Conservation (phyloP, 176 grass and related monocot species). For the Oryza longistaminata region DNA sequence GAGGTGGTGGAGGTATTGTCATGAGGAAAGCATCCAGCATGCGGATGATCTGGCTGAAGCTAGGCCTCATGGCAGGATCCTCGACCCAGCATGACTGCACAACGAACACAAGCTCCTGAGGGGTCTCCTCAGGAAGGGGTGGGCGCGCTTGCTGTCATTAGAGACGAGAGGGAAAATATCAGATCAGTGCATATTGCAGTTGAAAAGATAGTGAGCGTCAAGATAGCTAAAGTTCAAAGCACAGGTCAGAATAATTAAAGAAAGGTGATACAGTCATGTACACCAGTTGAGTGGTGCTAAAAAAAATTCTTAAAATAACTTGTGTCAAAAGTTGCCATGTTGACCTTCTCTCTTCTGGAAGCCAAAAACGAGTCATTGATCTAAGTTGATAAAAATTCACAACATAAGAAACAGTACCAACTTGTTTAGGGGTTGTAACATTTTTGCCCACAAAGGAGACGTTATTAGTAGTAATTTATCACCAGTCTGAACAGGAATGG, state of each 20-base stretch:
- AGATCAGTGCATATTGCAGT: conserved; percentile 10
- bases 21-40: conserved; percentile 87
- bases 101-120: conserved; percentile 76
- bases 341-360: conserved; percentile 2
- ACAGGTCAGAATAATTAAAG: neutral
- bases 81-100: conserved; percentile 95
- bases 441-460: conserved; percentile 19
- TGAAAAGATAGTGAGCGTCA: neutral
- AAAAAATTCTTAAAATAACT: neutral
- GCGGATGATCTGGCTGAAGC: conserved; percentile 92
- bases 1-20: conserved; percentile 46
- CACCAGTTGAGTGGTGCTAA: neutral
- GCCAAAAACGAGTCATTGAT: conserved; percentile 17
- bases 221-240: neutral
- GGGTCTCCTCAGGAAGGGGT: conserved; percentile 65
- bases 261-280: neutral
- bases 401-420: neutral
- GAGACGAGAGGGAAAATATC: neutral
- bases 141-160: conserved; percentile 83
- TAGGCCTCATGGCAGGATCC: conserved; percentile 80
- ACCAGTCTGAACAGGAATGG: neutral
- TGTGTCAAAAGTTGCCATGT: neutral
- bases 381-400: neutral
- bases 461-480: conserved; percentile 19
- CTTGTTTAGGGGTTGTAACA: conserved; percentile 22